phyloP scores from a whole-genome alignment of 768 basidiomycete genomes.

The Pleurotus tuoliensis region DNA sequence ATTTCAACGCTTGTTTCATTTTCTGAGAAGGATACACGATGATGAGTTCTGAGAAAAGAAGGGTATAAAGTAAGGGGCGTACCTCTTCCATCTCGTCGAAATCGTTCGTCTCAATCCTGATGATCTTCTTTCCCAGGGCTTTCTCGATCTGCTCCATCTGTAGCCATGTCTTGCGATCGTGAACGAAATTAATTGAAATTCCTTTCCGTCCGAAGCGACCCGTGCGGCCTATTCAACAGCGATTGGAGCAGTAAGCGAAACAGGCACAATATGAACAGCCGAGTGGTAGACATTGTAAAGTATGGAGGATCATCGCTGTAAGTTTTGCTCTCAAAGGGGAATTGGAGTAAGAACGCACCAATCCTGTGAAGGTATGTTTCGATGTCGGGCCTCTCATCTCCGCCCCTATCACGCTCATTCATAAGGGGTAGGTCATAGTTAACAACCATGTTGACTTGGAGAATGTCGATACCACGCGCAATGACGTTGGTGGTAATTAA shows the following conservation, averaged over 20 bases:
- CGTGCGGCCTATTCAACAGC: conserved; percentile 68
- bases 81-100: conserved; percentile 95
- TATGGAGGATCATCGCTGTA: too few species aligned
- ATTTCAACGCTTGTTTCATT: conserved; percentile 82
- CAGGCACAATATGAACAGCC: too few species aligned
- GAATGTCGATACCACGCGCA: conserved; percentile 96
- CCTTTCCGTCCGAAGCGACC: conserved; percentile 98
- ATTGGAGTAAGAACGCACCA: conserved; percentile 45
- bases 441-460: conserved; percentile 99
- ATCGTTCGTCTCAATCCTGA: conserved; percentile 84
- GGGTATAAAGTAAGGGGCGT: conserved; percentile 19
- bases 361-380: conserved; percentile 99
- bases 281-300: too few species aligned
- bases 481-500: conserved; percentile 99
- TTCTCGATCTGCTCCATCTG: conserved; percentile 91
- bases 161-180: conserved; percentile 80
- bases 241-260: not conserved
- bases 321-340: too few species aligned
- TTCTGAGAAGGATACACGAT: conserved; percentile 35
- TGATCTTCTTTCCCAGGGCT: conserved; percentile 71
- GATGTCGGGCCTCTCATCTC: conserved; percentile 72
- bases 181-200: conserved; percentile 96
- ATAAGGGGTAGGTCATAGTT: conserved; percentile 94
- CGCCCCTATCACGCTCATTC: conserved; percentile 57
- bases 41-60: not conserved